Conservation (phyloP, 2,329 filamentous ascomycete species). For the Anthostomella pinea region DNA sequence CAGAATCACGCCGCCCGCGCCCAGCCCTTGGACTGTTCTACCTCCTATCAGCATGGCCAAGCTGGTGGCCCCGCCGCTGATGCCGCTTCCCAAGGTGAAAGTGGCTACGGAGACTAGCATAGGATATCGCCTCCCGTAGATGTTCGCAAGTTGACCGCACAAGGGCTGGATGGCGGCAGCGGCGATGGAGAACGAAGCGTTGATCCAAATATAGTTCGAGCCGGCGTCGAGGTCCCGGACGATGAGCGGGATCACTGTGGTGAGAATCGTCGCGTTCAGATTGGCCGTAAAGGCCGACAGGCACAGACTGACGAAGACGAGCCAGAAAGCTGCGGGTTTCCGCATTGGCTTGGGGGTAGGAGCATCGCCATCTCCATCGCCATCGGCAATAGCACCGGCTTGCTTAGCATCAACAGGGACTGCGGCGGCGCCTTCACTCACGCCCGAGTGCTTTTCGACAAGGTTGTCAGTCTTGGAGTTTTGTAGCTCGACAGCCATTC, state of each 20-base stretch:
- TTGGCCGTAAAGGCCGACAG: constrained; percentile 2
- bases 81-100: constrained; percentile 44
- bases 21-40: constrained; percentile 40
- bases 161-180: constrained; percentile 40
- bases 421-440: no score
- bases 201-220: constrained; percentile 12
- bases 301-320: neutral
- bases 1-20: constrained; percentile 26
- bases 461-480: no score
- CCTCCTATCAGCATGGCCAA: constrained; percentile 41
- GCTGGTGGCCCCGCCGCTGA: constrained; percentile 39
- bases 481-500: no score
- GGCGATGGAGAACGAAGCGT: constrained; percentile 9
- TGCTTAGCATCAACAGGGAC: no score
- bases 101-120: constrained; percentile 34
- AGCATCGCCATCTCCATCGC: no score
- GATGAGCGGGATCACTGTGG: constrained; percentile 10
- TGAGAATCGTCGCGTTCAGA: constrained; percentile 8
- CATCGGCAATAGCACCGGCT: no score
- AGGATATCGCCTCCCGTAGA: constrained; percentile 42
- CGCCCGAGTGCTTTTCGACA: no score
- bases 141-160: constrained; percentile 41
- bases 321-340: no score
- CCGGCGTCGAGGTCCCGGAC: constrained; percentile 5
- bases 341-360: no score